Conservation (phyloP, 371 early-diverging fungal species). For the Umbelopsis sp. region DNA sequence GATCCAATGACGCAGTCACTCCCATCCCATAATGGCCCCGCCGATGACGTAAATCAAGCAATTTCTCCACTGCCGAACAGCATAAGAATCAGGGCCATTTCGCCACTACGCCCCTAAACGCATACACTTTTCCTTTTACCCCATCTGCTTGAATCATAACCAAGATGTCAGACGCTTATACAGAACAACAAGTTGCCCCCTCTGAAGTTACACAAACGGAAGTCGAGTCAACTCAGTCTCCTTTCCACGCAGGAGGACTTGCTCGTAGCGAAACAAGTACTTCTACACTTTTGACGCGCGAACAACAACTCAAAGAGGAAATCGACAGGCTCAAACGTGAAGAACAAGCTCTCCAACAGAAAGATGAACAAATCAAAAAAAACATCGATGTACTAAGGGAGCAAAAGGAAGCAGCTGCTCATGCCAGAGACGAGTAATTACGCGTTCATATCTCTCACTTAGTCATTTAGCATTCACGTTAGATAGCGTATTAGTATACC, state of each 20-base stretch:
- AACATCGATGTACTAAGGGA: slow-evolving; percentile 48
- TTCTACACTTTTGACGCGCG: slow-evolving; percentile 35
- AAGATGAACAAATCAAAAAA: slow-evolving; percentile 49
- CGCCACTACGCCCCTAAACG: too few relatives aligned
- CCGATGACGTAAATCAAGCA: not conserved
- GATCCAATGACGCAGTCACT: not conserved
- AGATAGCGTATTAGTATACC: not conserved
- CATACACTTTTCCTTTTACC: not conserved
- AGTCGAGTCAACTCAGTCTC: not conserved
- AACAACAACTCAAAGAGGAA: slow-evolving; percentile 48
- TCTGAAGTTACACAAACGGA: not conserved
- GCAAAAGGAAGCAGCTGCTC: slow-evolving; percentile 13
- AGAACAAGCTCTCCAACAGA: slow-evolving; percentile 45
- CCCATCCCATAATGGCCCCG: not conserved
- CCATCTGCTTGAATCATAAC: not conserved
- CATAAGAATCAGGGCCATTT: not conserved
- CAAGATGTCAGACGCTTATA: not conserved
- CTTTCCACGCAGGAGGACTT: not conserved
- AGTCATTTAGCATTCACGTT: not conserved
- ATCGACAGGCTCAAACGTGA: slow-evolving; percentile 49
- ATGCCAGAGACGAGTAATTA: not conserved
- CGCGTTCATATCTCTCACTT: not conserved
- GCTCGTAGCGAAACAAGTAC: slow-evolving; percentile 19
- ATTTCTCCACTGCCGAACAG: not conserved
- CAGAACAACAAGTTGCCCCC: not conserved